Evolutionary conservation across 257 asterid genomes (phyloP).

Genomic region (Solanum chmielewskii): DNA sequence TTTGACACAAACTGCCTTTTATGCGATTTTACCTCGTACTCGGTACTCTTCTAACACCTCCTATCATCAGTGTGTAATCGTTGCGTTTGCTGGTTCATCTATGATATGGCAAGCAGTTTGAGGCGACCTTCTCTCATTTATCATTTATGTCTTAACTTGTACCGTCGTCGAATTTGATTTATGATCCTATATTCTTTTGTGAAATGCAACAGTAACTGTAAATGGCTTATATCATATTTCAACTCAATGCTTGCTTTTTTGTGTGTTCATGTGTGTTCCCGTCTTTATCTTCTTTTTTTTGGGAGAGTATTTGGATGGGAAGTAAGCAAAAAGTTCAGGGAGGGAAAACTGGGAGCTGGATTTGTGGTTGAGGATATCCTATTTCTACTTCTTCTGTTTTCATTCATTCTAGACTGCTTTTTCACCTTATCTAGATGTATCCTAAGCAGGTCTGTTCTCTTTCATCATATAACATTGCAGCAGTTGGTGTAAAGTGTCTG

Average conservation of each 20-base stretch:
- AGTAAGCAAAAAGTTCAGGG: background rate
- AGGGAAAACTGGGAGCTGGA: background rate
- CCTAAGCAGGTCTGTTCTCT: background rate
- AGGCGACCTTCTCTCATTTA: background rate
- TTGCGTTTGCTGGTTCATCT: background rate
- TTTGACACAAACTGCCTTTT: background rate
- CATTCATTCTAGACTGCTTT: background rate
- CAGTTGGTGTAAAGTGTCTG: background rate
- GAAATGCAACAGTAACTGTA: background rate
- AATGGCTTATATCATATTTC: background rate
- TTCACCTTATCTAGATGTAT: background rate
- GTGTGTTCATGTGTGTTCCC: background rate
- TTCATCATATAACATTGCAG: background rate
- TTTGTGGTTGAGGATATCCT: background rate
- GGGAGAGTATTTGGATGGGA: background rate
- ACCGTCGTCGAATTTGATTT: background rate
- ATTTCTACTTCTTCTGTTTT: background rate
- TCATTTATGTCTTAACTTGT: background rate
- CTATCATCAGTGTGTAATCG: background rate
- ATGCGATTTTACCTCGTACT: background rate
- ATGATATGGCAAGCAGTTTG: background rate
- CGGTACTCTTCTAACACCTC: background rate
- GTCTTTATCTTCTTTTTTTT: background rate
- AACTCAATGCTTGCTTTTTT: background rate
- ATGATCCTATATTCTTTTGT: background rate